A percentile compares a stretch with the other conserved stretches of the same genome.
These are phyloP conservation scores for Tuber magnatum DNA, from an alignment of 495 filamentous ascomycete genomes.

Conservation along the genomic window DNA sequence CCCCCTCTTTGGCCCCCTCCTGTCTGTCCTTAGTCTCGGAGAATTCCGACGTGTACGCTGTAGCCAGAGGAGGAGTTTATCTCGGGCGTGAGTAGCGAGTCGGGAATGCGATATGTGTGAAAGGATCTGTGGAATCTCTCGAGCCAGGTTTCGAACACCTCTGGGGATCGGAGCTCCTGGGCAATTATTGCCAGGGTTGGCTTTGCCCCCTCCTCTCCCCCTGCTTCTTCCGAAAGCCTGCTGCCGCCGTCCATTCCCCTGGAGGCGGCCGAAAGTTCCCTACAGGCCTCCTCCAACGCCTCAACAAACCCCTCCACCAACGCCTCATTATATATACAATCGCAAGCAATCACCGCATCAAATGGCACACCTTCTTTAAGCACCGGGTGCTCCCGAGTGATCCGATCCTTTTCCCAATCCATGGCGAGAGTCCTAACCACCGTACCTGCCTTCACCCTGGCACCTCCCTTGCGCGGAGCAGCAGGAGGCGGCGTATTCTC, in stretches of 20 bases:
- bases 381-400: constrained; percentile 27
- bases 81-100: constrained; percentile 50
- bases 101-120: constrained; percentile 67
- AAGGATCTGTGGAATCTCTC: constrained; percentile 59
- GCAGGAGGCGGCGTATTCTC: constrained; percentile 50
- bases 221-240: neutral
- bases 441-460: constrained; percentile 20
- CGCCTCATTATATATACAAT: constrained; percentile 84
- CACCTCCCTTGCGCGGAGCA: constrained; percentile 34
- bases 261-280: constrained; percentile 45
- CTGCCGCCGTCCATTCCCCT: neutral
- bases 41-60: constrained; percentile 32
- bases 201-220: constrained; percentile 10
- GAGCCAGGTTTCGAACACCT: constrained; percentile 81
- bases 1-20: neutral
- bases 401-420: constrained; percentile 61
- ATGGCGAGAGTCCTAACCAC: constrained; percentile 49
- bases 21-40: constrained; percentile 9
- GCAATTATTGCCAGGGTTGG: constrained; percentile 66
- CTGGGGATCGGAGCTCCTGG: constrained; percentile 74
- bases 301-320: constrained; percentile 75
- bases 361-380: constrained; percentile 39
- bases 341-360: constrained; percentile 69
- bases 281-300: constrained; percentile 72
- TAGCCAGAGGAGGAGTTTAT: constrained; percentile 47